These are phyloP conservation scores for Colletotrichum sublineola DNA, from an alignment of 2,329 filamentous ascomycete species.

Conservation along the genomic window DNA sequence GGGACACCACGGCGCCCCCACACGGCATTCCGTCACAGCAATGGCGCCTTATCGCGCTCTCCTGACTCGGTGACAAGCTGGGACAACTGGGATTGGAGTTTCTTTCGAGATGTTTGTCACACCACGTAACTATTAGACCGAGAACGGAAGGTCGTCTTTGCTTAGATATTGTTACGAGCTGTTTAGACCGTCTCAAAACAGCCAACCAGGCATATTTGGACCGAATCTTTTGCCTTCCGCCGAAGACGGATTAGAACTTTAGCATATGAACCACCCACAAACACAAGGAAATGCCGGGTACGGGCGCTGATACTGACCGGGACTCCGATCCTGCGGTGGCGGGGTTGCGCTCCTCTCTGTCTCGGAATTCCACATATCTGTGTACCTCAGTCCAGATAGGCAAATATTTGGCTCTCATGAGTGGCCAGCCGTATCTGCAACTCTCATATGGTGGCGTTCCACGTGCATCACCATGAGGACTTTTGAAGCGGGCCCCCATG, in stretches of 20 bases:
- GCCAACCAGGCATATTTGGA: not conserved
- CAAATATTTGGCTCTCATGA: not conserved
- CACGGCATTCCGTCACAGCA: no score
- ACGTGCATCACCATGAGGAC: conserved; percentile 3
- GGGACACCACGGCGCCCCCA: not conserved
- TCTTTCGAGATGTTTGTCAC: not conserved
- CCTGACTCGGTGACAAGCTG: not conserved
- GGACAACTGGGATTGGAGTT: no score
- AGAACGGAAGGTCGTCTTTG: not conserved
- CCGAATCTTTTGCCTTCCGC: not conserved
- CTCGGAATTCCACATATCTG: conserved; percentile 19
- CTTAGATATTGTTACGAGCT: not conserved
- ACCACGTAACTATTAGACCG: not conserved
- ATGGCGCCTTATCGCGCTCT: not conserved
- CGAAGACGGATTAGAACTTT: not conserved
- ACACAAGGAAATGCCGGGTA: not conserved
- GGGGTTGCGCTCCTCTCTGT: conserved; percentile 8
- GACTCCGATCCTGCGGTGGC: conserved; percentile 21
- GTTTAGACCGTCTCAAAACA: not conserved
- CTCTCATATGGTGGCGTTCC: not conserved
- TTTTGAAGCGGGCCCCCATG: conserved; percentile 14
- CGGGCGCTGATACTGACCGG: not conserved
- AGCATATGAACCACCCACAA: not conserved
- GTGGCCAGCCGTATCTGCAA: not conserved
- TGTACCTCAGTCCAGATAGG: not conserved